phyloP scores from a whole-genome alignment of 2,329 filamentous ascomycete species.

The Beauveria varroae region DNA sequence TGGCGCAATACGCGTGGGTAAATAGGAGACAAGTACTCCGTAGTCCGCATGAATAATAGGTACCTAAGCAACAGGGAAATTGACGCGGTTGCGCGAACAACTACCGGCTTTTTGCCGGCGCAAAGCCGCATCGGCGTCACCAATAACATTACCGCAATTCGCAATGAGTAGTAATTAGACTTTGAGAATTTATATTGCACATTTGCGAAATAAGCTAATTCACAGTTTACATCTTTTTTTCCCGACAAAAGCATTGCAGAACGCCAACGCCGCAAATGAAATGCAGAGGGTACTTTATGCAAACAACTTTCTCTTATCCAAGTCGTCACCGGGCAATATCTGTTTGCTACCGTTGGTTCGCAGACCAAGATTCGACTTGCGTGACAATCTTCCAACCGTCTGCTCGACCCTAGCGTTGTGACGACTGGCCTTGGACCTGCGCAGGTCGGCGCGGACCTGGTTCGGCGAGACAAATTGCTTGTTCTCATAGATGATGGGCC shows the following conservation, averaged over 20 bases:
- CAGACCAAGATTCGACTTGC: constrained; percentile 70
- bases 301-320: constrained; percentile 74
- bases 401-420: constrained; percentile 74
- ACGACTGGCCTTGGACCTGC: constrained; percentile 65
- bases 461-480: constrained; percentile 96
- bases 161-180: neutral
- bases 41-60: too few relatives aligned
- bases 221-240: constrained; percentile 8
- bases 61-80: too few relatives aligned
- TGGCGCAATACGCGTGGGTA: neutral
- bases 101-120: constrained; percentile 6
- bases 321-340: constrained; percentile 51
- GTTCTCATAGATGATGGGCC: constrained; percentile 96
- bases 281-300: constrained; percentile 37
- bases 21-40: neutral
- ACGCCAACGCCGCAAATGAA: constrained; percentile 8
- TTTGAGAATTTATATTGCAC: neutral
- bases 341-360: constrained; percentile 56
- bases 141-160: neutral
- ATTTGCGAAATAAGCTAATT: neutral
- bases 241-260: neutral
- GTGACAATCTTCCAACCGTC: constrained; percentile 62
- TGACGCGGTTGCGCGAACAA: neutral
- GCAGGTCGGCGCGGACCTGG: constrained; percentile 78
- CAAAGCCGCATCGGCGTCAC: neutral